Percentiles rank a stretch among this genome's conserved stretches.
These are phyloP conservation scores for Candida orba DNA, from an alignment of 805 yeast genomes.

Conservation along the genomic window DNA sequence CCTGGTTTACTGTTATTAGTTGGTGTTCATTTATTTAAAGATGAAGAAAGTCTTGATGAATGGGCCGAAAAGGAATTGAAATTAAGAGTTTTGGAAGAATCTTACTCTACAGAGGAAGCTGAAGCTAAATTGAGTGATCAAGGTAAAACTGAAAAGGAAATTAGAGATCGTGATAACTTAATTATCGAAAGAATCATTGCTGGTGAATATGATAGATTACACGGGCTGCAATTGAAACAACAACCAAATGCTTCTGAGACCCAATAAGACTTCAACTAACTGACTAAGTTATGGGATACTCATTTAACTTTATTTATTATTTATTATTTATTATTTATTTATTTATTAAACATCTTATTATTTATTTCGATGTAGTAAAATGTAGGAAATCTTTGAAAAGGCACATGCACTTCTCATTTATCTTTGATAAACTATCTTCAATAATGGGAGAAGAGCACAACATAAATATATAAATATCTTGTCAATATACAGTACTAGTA, in stretches of 20 bases:
- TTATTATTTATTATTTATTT: slow-evolving; percentile 6
- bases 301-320: slow-evolving; percentile 4
- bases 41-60: slow-evolving; percentile 46
- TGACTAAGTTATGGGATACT: background rate
- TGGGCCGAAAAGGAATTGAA: slow-evolving; percentile 85
- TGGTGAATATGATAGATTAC: slow-evolving; percentile 75
- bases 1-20: slow-evolving; percentile 60
- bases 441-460: too few species aligned
- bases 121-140: slow-evolving; percentile 33
- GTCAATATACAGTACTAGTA: too few species aligned
- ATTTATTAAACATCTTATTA: background rate
- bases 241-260: too few species aligned
- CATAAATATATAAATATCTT: too few species aligned
- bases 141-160: slow-evolving; percentile 43
- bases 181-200: slow-evolving; percentile 74
- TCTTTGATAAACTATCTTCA: too few species aligned
- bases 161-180: slow-evolving; percentile 63
- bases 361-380: too few species aligned
- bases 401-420: too few species aligned
- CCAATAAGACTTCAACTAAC: too few species aligned
- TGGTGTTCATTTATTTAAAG: slow-evolving; percentile 42
- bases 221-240: slow-evolving; percentile 44
- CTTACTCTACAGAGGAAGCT: slow-evolving; percentile 44
- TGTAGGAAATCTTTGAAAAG: too few species aligned
- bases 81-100: slow-evolving; percentile 65